Evolutionary conservation across 1,139 yeast genomes (phyloP), one percentile per base, ranked within the genome.

Genomic region (Kodamaea ohmeri): DNA sequence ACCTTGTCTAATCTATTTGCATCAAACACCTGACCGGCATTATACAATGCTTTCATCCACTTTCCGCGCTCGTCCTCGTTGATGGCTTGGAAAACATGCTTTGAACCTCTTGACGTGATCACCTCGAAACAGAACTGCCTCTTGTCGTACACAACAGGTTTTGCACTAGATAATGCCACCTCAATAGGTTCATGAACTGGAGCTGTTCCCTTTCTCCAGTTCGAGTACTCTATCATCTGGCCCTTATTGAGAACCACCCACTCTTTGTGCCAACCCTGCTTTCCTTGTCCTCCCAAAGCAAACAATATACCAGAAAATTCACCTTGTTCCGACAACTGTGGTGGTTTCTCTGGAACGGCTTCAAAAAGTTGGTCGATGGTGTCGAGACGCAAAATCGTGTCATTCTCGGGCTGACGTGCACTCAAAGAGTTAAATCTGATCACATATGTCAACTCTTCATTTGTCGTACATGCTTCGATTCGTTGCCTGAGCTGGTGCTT

Each of bases 261-360:
- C 58, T 84, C 90, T 52, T 87, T 87, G 58, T 88, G 95, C 96
- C 96, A 88, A 2, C 87, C 86, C 22, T 76, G 78, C 49, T 83
- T 84, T 8, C 86, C 85, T 43, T 81, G 79, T 2, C 89, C 89
- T 2, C 87, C 83, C 27, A 80, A 66, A 0, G 86, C 78, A 68
- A 82, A 81, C 12, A 83, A 56, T 16, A 83, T 69, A 0, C 90
- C 90, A 33, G 70, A 58, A 42, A 63, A 65, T 36, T 59, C 63
- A 26, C 28, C 43, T n/a, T 22, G 21, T 4, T n/a, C 15, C 6
- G 34, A 18, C 27, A 21, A 36, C 41, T 18, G 47, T 44, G 37
- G 35, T 4, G 32, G 25, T 33, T 53, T 55, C 28, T 50, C 53
- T 13, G 37, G 32, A n/a, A 39, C 39, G 24, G 33, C 38, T 4